Base-by-base conservation (phyloP, 768 basidiomycete species). In the Hydnomerulius pinastri region DNA sequence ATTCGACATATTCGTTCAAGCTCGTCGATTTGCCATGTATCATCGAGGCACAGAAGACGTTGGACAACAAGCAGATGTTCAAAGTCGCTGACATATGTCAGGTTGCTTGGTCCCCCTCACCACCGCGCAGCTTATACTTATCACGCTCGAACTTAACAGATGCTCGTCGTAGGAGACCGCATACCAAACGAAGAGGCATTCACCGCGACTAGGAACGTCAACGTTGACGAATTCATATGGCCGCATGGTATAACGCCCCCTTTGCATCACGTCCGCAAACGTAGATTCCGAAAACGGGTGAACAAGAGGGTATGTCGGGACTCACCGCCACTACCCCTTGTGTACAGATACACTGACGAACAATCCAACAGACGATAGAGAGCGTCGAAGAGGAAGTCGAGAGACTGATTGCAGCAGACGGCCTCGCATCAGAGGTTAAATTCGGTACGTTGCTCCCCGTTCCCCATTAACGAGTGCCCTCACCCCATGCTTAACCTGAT, bases 71-170 rank as follows among this genome's bases (percentile, higher is more conserved):
- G 67, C 93, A 97, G 63, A 88, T 97, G 83, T 97, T 98, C 77
- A 99, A 99, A 70, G 91, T 95, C 6, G 95, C 94, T 32, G 97
- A 99, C 66, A 96, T 99, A 72, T 96, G 91, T 73, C 95, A 97
- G 82, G 92, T 93, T 59, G 59, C 60, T 55, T 36, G 28, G 39
- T 43, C 50, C 43, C 29, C 41, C 40, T 54, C 18, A 41, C 39
- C 20, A 43, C 32, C 39, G 43, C 33, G 50, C 68, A 52, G 61
- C 33, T 18, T 45, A 48, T 9, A 29, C 37, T 39, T 37, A 40
- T n/a, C 35, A 10, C 15, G 25, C 13, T 9, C 50, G 36, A n/a
- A 36, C 27, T 15, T 24, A 21, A 18, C 50, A 97, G 92, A 98
- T 98, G 94, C 80, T 99, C 37, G 85, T 97, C 2, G 85, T 97